Evolutionary conservation across 2,329 filamentous ascomycete species (phyloP), one percentile per base, ranked within the genome.

Genomic region (Botrytis aclada): DNA sequence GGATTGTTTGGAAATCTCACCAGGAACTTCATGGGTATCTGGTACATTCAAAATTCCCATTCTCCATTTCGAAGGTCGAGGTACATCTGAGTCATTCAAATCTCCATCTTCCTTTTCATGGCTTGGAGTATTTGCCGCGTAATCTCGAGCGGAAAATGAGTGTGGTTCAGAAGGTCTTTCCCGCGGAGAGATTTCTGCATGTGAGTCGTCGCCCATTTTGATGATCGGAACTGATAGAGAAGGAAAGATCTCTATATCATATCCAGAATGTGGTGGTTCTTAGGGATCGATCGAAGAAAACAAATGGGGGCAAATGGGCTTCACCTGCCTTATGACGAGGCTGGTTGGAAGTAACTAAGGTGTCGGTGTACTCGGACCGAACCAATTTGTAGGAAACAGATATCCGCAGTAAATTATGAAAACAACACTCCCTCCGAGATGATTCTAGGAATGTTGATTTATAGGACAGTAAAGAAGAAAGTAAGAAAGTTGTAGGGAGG

Each of bases 21-120:
- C 93, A 77, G 95, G 95, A 20, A 97, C 94, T 83, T 97, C 93
- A 75, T 96, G 92, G 0, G 94, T 97, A 73, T 91, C 82, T 65
- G 84, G 88, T 78, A 96, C 93, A 79, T 94, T 95, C 75, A 97
- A 82, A 39, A 98, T 93, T n/a, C 95, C 94, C 84, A 97, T 84
- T 66, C 84, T 87, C 88, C 88, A 90, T 82, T 80, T 86, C 10
- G 84, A 80, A 39, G 79, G 79, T 54, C 72, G 62, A 37, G 70
- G 72, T n/a, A 14, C 20, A 41, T 60, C 37, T 25, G 76, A 72
- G 29, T 67, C 65, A 8, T 75, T 74, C 25, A 74, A 71, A 20
- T 56, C 41, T n/a, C 22, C 45, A 41, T 75, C 73, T 10, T 62
- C 63, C 37, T 41, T 45, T 20, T 71, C 69, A 47, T 69, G 70